These are phyloP conservation scores for Nemania sp. DNA, from an alignment of 2,329 filamentous ascomycete species.

Conservation along the genomic window DNA sequence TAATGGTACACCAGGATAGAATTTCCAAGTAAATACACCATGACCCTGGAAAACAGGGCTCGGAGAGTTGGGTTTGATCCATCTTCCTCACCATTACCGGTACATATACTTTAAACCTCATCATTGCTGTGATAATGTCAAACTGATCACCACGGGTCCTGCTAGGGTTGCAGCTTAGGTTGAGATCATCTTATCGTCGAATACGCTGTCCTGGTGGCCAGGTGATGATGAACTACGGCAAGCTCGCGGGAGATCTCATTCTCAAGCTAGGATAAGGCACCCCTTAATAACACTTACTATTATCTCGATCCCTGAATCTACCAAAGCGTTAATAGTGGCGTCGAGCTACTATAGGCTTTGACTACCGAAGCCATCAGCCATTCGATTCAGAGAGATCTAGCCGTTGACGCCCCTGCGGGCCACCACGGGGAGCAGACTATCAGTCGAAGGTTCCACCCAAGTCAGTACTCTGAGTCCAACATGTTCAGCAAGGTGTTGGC, in stretches of 20 bases:
- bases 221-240: conserved; percentile 8
- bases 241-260: conserved; percentile 11
- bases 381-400: conserved; percentile 8
- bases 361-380: conserved; percentile 11
- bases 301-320: conserved; percentile 15
- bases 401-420: conserved; percentile 14
- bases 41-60: background rate
- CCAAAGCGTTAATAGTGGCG: conserved; percentile 19
- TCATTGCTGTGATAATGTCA: background rate
- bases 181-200: background rate
- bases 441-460: conserved; percentile 12
- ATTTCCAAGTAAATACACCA: conserved; percentile 6
- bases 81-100: background rate
- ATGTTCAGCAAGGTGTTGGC: conserved; percentile 4
- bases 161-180: background rate
- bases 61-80: background rate
- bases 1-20: conserved; percentile 8
- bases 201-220: background rate
- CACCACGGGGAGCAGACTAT: conserved; percentile 11
- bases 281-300: conserved; percentile 2
- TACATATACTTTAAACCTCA: background rate
- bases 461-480: conserved; percentile 11
- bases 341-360: conserved; percentile 15
- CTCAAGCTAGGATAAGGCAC: background rate
- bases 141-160: background rate